Base-by-base conservation (phyloP, 2,329 filamentous ascomycete genomes). In the Lachnellula hyalina region DNA sequence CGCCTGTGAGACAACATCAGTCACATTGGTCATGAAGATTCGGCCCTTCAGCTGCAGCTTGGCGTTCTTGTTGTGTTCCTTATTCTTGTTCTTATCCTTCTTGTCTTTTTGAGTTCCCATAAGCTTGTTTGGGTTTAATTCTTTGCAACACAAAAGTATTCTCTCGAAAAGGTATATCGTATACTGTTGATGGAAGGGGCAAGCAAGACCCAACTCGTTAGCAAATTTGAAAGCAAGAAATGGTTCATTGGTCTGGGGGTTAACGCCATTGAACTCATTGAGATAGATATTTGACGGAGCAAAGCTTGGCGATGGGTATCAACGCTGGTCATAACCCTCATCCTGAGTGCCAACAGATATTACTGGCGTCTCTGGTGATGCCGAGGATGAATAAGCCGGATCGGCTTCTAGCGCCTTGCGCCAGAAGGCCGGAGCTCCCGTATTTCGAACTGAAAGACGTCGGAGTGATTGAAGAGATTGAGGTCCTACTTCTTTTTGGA, bases 1-100 rank as follows among this genome's bases (percentile, higher is more conserved):
- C 49, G 87, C 85, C 56, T 94, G 78, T 17, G 88, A 92, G 42
- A 96, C 78, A n/a, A 96, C 86, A 70, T 96, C 90, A 40, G 92
- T 97, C 52, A 99, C 93, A 68, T 99, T 99, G 63, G 92, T 91
- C 92, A 99, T 97, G 74, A 96, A 97, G 66, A 99, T 99, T 50
- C 94, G 85, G 40, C 94, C 94, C 73, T 99, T 99, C 32, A 99
- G 80, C 72, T 96, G 92, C 58, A 97, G 78, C 72, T 93, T 96
- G 42, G 87, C 47, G 72, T 68, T 70, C 85, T 89, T 55, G 83
- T 79, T 6, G 72, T 79, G 80, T 67, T 83, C 84, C 67, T 86
- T 84, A 64, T 83, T 86, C 68, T 90, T 93, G 53, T 90, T 89
- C 70, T 88, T 90, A 70, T 73, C 79, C 75, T 85, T 86, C 69